These are phyloP conservation scores for Waltergamsia citrina DNA, from an alignment of 2,329 filamentous ascomycete species.

Conservation along the genomic window DNA sequence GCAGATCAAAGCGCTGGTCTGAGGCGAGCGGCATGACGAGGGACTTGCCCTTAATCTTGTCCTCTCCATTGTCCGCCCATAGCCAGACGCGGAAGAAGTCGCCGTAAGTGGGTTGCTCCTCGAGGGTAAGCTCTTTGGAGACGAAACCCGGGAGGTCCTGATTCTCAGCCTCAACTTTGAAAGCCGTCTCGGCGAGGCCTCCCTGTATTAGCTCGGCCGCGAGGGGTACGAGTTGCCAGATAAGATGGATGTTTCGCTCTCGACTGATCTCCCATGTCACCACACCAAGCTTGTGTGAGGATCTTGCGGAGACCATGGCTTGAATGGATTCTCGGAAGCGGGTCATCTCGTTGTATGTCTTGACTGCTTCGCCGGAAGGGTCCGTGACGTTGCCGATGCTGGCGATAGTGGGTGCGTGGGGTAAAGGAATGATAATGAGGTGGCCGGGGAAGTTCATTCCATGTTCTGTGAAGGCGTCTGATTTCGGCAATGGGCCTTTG, in stretches of 20 bases:
- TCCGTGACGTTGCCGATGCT: conserved; percentile 48
- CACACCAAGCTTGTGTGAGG: conserved; percentile 56
- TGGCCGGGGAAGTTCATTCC: conserved; percentile 72
- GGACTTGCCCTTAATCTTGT: conserved; percentile 48
- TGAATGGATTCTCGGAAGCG: conserved; percentile 71
- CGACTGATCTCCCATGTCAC: conserved; percentile 93
- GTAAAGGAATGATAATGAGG: conserved; percentile 82
- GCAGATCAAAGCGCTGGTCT: conserved; percentile 73
- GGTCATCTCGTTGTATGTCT: conserved; percentile 71
- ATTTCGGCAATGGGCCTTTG: conserved; percentile 75
- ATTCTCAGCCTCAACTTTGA: conserved; percentile 83
- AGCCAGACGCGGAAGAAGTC: conserved; percentile 81
- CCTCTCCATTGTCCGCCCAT: conserved; percentile 52
- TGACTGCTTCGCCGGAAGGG: conserved; percentile 42
- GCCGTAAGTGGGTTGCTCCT: conserved; percentile 33
- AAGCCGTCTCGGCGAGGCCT: conserved; percentile 77
- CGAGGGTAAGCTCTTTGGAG: conserved; percentile 37
- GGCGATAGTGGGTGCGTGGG: conserved; percentile 68
- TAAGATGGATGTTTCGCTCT: conserved; percentile 70
- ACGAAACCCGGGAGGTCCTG: conserved; percentile 42
- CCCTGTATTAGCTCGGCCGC: conserved; percentile 56
- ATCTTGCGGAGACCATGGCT: conserved; percentile 57
- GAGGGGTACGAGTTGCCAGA: conserved; percentile 89
- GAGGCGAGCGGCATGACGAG: conserved; percentile 66
- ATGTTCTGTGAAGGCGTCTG: conserved; percentile 53